Percentiles rank a stretch among this genome's conserved stretches.
Conservation (phyloP, 2,329 filamentous ascomycete species). For the Zasmidium citrigriseum region DNA sequence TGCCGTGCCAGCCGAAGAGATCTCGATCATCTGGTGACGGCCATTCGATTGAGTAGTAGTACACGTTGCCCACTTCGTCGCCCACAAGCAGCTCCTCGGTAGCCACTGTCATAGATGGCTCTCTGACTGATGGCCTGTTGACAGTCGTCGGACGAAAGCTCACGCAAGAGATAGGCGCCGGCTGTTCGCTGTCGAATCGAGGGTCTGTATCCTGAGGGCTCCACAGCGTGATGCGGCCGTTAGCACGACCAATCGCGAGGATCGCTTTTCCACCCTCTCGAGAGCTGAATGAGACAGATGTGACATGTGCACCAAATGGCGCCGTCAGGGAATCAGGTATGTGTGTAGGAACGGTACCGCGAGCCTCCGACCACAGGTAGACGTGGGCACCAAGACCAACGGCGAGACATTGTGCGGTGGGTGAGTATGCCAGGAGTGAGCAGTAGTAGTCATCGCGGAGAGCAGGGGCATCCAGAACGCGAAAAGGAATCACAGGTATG, state of each 20-base stretch:
- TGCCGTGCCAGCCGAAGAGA: constrained; percentile 73
- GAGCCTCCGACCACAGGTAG: constrained; percentile 84
- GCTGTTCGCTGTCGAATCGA: constrained; percentile 74
- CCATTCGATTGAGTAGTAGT: constrained; percentile 92
- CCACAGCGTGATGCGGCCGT: constrained; percentile 75
- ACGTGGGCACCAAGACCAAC: constrained; percentile 78
- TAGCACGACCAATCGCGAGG: constrained; percentile 78
- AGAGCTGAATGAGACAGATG: constrained; percentile 89
- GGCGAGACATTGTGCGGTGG: constrained; percentile 72
- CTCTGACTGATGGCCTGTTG: constrained; percentile 51
- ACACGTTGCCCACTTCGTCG: constrained; percentile 78
- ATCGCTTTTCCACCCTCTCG: constrained; percentile 72
- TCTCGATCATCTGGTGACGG: constrained; percentile 58
- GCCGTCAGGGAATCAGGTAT: constrained; percentile 54
- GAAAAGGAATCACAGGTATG: constrained; percentile 34
- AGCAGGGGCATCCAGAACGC: constrained; percentile 80
- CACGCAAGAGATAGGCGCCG: constrained; percentile 73
- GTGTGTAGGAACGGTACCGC: constrained; percentile 44
- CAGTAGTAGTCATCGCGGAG: constrained; percentile 97
- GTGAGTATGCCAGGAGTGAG: constrained; percentile 82
- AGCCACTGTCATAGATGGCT: constrained; percentile 54
- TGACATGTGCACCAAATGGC: constrained; percentile 63
- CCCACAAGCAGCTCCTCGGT: constrained; percentile 86
- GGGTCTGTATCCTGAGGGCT: constrained; percentile 69
- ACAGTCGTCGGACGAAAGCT: constrained; percentile 71